Conservation (phyloP, 257 asterid species). For the Solanum raphanifolium region DNA sequence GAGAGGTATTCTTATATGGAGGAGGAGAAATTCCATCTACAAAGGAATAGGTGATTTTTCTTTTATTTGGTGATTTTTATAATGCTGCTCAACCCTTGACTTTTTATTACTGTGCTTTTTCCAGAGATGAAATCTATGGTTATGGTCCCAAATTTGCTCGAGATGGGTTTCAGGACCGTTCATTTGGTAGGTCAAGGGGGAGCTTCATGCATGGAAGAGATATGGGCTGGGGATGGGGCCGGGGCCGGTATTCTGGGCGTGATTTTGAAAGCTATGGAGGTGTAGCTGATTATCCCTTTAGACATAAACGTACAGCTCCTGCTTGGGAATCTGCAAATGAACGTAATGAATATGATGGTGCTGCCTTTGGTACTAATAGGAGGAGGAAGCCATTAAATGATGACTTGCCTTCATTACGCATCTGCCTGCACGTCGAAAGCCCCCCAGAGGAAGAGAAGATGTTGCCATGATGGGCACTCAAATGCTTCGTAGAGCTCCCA, state of each 20-base stretch:
- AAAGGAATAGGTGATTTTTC: slow-evolving; percentile 53
- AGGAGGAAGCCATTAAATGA: slow-evolving; percentile 43
- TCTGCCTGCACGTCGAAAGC: slow-evolving; percentile 40
- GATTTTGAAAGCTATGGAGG: slow-evolving; percentile 39
- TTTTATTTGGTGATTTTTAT: background rate
- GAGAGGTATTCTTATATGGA: slow-evolving; percentile 46
- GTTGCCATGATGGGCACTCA: slow-evolving; percentile 28
- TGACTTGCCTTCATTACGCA: slow-evolving; percentile 37
- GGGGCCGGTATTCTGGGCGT: slow-evolving; percentile 36
- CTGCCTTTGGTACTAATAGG: slow-evolving; percentile 13
- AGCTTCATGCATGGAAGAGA: slow-evolving; percentile 57
- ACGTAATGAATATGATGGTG: slow-evolving; percentile 30
- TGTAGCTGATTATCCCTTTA: slow-evolving; percentile 35
- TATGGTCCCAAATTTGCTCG: slow-evolving; percentile 46
- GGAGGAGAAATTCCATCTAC: slow-evolving; percentile 31
- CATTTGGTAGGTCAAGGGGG: slow-evolving; percentile 41
- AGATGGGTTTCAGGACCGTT: slow-evolving; percentile 38
- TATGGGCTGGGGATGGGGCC: slow-evolving; percentile 8
- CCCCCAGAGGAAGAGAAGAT: slow-evolving; percentile 53
- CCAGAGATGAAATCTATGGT: slow-evolving; percentile 50
- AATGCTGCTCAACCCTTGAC: slow-evolving; percentile 1
- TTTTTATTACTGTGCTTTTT: slow-evolving; percentile 15
- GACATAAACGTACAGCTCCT: slow-evolving; percentile 38
- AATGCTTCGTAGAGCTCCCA: slow-evolving; percentile 38
- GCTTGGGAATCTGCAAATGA: slow-evolving; percentile 34